A percentile compares a stretch with the other conserved stretches of the same genome.
phyloP scores from a whole-genome alignment of 345 rosid genomes.

The Murraya paniculata region DNA sequence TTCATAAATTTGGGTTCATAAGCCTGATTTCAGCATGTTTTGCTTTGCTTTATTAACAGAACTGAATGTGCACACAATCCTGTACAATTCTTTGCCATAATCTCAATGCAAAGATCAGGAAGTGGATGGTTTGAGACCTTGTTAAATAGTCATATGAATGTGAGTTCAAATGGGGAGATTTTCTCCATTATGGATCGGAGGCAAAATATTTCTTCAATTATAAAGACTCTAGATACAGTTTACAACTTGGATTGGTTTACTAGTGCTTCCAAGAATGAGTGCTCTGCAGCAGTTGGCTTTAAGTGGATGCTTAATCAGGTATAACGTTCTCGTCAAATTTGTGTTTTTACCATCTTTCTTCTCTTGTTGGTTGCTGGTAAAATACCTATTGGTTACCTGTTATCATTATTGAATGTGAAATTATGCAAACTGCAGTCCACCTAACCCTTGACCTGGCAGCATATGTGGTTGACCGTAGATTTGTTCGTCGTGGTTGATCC shows the following conservation, averaged over 20 bases:
- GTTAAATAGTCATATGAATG: slow-evolving; percentile 83
- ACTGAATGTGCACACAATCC: slow-evolving; percentile 76
- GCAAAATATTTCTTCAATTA: slow-evolving; percentile 56
- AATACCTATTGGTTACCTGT: not conserved
- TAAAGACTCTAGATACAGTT: slow-evolving; percentile 66
- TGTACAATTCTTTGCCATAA: slow-evolving; percentile 72
- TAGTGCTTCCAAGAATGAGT: slow-evolving; percentile 93
- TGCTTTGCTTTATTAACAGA: slow-evolving; percentile 33
- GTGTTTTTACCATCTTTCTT: not conserved
- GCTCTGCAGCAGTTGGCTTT: slow-evolving; percentile 95
- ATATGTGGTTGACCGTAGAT: too few relatives aligned
- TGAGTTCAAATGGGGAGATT: slow-evolving; percentile 96
- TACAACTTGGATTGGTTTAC: slow-evolving; percentile 86
- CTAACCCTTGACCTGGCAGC: not conserved
- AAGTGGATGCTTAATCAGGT: slow-evolving; percentile 99
- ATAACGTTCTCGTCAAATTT: slow-evolving; percentile 11
- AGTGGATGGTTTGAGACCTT: slow-evolving; percentile 99
- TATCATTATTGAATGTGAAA: not conserved
- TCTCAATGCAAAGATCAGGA: slow-evolving; percentile 98
- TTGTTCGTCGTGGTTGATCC: not conserved
- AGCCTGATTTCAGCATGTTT: not conserved
- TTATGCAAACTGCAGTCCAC: not conserved
- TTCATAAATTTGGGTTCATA: not conserved
- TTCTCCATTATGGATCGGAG: slow-evolving; percentile 67
- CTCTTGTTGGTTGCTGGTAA: slow-evolving; percentile 1